Percentiles rank a stretch among this genome's conserved stretches.
phyloP scores from a whole-genome alignment of 164 flowering plant genomes.

The Vitis vinifera region DNA sequence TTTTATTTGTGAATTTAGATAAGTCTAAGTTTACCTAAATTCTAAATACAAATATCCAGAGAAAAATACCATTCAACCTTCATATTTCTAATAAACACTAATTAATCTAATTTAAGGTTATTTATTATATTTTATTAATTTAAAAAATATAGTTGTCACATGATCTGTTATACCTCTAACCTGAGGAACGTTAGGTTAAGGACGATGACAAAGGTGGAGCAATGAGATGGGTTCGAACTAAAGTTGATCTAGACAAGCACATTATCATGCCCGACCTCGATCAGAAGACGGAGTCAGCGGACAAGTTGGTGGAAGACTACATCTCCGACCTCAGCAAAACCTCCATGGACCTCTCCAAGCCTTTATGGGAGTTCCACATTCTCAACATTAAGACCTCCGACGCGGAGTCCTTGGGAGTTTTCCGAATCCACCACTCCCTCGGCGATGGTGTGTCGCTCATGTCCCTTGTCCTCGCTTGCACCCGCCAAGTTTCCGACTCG shows the following conservation, averaged over 20 bases:
- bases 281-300: conserved; percentile 27
- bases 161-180: too few relatives aligned
- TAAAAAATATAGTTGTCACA: too few relatives aligned
- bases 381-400: conserved; percentile 52
- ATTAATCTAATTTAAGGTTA: too few relatives aligned
- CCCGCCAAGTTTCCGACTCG: conserved; percentile 44
- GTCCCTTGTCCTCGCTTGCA: conserved; percentile 56
- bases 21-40: too few relatives aligned
- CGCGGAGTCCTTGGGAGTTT: conserved; percentile 40
- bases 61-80: too few relatives aligned
- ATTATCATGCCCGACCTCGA: conserved; percentile 39
- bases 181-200: conserved; percentile 22
- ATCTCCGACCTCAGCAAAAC: conserved; percentile 34
- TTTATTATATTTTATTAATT: too few relatives aligned
- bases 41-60: too few relatives aligned
- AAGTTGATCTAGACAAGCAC: conserved; percentile 47
- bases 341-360: conserved; percentile 46
- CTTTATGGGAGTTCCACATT: conserved; percentile 70
- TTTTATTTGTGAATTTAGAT: too few relatives aligned
- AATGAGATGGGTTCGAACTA: conserved; percentile 44
- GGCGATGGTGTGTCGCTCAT: conserved; percentile 75
- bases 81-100: not conserved
- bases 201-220: conserved; percentile 24
- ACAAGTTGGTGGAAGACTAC: conserved; percentile 55
- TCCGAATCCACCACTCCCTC: conserved; percentile 66